Percentiles rank a stretch among this genome's conserved stretches.
Evolutionary conservation across 2,329 filamentous ascomycete genomes (phyloP).

Genomic region (Fusarium aywerte): DNA sequence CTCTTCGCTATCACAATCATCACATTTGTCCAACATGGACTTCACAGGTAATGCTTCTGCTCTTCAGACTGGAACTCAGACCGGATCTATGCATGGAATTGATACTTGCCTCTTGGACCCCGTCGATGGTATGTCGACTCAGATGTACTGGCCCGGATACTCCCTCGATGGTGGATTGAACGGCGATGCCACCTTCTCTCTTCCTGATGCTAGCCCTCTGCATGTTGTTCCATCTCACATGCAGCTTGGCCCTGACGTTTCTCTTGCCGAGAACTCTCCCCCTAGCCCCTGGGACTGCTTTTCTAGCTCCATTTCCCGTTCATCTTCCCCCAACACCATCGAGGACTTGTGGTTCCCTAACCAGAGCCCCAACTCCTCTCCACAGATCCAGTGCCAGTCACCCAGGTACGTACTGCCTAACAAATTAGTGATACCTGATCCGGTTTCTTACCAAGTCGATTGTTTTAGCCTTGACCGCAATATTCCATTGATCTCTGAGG

Average conservation of each 20-base stretch:
- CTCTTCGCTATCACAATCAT: slow-evolving; percentile 62
- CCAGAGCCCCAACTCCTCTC: slow-evolving; percentile 58
- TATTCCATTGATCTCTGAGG: slow-evolving; percentile 47
- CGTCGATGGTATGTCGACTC: slow-evolving; percentile 58
- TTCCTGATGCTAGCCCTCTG: slow-evolving; percentile 57
- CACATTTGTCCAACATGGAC: slow-evolving; percentile 63
- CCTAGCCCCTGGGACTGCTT: slow-evolving; percentile 64
- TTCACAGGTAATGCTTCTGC: slow-evolving; percentile 62
- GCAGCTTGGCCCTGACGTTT: slow-evolving; percentile 63
- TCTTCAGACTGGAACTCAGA: slow-evolving; percentile 56
- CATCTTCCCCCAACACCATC: slow-evolving; percentile 61
- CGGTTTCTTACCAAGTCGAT: slow-evolving; percentile 41
- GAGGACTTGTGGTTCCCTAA: slow-evolving; percentile 60
- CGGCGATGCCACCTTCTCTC: slow-evolving; percentile 56
- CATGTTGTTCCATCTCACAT: slow-evolving; percentile 68
- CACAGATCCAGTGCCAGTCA: slow-evolving; percentile 61
- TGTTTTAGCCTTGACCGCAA: slow-evolving; percentile 49
- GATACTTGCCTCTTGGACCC: slow-evolving; percentile 64
- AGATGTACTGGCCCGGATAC: slow-evolving; percentile 63
- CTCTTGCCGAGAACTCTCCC: slow-evolving; percentile 61
- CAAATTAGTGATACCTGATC: not conserved
- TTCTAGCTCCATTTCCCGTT: slow-evolving; percentile 63
- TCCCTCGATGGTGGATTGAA: slow-evolving; percentile 58
- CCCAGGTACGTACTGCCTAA: slow-evolving; percentile 61
- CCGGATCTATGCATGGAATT: slow-evolving; percentile 58